Conservation (phyloP, 2,329 filamentous ascomycete species). For the Ceratocystis smalleyi region DNA sequence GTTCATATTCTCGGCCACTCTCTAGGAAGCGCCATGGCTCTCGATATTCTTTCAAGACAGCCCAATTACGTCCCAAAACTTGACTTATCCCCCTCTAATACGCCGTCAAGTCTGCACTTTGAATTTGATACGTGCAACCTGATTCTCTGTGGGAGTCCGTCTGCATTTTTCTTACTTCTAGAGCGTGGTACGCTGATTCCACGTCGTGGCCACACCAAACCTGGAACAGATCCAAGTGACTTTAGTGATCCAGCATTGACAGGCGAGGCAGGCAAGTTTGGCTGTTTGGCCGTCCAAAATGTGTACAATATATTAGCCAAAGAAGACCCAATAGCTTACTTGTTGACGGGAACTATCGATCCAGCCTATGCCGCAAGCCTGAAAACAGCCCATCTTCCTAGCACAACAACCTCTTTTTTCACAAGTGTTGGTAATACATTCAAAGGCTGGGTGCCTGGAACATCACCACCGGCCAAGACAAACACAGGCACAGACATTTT, state of each 20-base stretch:
- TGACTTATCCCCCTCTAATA: constrained; percentile 26
- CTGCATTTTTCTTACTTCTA: constrained; percentile 80
- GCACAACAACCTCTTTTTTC: constrained; percentile 48
- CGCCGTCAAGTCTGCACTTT: constrained; percentile 46
- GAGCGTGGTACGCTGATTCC: constrained; percentile 60
- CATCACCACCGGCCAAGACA: background rate
- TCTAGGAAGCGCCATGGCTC: constrained; percentile 81
- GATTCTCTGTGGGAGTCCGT: constrained; percentile 80
- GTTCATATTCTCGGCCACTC: constrained; percentile 91
- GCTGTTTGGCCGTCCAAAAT: constrained; percentile 87
- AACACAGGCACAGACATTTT: background rate
- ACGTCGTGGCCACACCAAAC: constrained; percentile 58
- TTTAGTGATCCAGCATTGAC: constrained; percentile 43
- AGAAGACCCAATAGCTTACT: constrained; percentile 68
- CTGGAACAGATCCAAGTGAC: constrained; percentile 53
- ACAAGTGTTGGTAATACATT: constrained; percentile 48
- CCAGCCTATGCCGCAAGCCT: constrained; percentile 60
- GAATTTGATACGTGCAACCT: constrained; percentile 85
- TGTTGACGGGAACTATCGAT: constrained; percentile 83
- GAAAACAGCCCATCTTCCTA: constrained; percentile 65
- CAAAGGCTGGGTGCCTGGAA: constrained; percentile 43
- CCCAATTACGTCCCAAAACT: constrained; percentile 52
- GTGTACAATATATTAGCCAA: constrained; percentile 78
- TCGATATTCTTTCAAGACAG: constrained; percentile 81
- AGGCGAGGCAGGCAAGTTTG: constrained; percentile 67